Evolutionary conservation across 2,329 filamentous ascomycete genomes (phyloP), one percentile per base, ranked within the genome.

Genomic region (Thelonectria blattea): DNA sequence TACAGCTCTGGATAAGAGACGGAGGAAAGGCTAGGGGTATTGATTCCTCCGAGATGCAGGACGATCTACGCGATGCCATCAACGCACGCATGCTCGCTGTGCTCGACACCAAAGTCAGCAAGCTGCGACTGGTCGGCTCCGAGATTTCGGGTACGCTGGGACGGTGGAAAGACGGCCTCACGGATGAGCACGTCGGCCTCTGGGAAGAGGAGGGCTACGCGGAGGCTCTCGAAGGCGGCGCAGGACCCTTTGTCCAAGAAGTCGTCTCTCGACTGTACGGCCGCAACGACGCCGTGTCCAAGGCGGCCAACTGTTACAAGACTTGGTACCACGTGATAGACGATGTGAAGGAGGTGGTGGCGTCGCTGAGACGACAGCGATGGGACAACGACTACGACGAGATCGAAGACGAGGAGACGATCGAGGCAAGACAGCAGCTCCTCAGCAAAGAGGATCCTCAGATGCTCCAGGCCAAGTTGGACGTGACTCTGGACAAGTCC

Each of bases 351-450:
- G 79, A 80, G 17, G 81, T 89, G 3, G 83, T 93, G 8, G 85
- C 87, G 42, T 81, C 85, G 59, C 83, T 95, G 67, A 85, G 81
- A 61, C 84, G 85, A 48, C 86, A 89, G 65, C 85, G 87, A 57
- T 93, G 91, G 90, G 89, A 93, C 63, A 89, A 91, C 56, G 89
- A 91, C 61, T 82, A 88, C 27, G 87, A 90, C 52, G 86, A 90
- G 52, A 86, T 92, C 42, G 90, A 92, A 61, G 89, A 92, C 61
- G 90, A 93, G 63, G 83, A 90, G 55, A 86, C 84, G 1, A 84
- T 90, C 18, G 88, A 91, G 62, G 81, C 82, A 17, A 83, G 88
- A 34, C 88, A 92, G 67, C 82, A 83, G 39, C 74, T 88, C 0
- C 80, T 96, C 12, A 92, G 88, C 73, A 86, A 86, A 53, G 87